Evolutionary conservation across 1,284 basidiomycete species (phyloP).

Genomic region (Gomphus bonarii): DNA sequence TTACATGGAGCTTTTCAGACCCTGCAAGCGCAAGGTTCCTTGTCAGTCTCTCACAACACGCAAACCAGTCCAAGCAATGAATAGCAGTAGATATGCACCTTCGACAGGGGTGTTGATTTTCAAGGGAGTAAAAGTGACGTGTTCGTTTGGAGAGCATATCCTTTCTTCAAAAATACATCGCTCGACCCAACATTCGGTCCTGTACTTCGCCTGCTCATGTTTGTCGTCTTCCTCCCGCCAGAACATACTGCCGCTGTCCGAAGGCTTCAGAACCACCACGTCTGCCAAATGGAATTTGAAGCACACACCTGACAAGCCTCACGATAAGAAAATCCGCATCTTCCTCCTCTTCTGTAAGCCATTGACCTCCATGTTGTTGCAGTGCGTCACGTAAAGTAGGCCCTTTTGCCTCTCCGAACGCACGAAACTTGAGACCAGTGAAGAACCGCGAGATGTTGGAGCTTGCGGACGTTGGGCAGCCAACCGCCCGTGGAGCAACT

Average conservation of each 20-base stretch:
- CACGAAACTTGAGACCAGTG: constrained; percentile 39
- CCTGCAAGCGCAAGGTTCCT: constrained; percentile 24
- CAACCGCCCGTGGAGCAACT: not conserved
- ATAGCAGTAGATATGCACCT: constrained; percentile 26
- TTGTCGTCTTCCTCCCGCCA: constrained; percentile 41
- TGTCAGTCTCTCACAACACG: not conserved
- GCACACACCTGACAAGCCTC: constrained; percentile 52
- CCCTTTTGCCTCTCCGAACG: constrained; percentile 53
- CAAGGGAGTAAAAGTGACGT: constrained; percentile 54
- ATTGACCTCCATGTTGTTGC: constrained; percentile 42
- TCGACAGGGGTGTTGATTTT: constrained; percentile 38
- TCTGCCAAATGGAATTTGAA: not conserved
- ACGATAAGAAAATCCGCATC: constrained; percentile 57
- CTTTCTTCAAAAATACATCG: constrained; percentile 59
- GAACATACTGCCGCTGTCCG: constrained; percentile 48
- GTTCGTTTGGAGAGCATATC: constrained; percentile 47
- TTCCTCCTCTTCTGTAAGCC: constrained; percentile 31
- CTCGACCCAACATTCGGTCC: constrained; percentile 80
- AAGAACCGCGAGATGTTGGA: constrained; percentile 29
- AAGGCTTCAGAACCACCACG: not conserved
- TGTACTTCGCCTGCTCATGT: constrained; percentile 37
- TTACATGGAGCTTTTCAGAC: constrained; percentile 42
- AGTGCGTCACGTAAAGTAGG: constrained; percentile 45
- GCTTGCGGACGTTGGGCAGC: not conserved
- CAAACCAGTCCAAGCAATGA: not conserved